phyloP scores from a whole-genome alignment of 2,329 filamentous ascomycete species.

The Venturia pyrina region DNA sequence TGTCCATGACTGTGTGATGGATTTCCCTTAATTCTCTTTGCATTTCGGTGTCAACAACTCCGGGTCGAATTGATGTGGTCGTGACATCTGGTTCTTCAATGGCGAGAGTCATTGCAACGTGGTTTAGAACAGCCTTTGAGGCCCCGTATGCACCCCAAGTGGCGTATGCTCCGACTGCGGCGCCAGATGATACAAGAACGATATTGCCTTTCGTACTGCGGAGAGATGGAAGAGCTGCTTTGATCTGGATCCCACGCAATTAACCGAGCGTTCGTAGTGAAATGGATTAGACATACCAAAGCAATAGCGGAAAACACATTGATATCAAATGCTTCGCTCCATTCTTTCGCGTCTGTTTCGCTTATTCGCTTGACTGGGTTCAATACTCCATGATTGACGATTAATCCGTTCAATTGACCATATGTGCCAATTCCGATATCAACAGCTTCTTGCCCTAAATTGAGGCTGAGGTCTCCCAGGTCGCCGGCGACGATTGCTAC shows the following conservation, averaged over 20 bases:
- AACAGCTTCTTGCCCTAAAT: conserved; percentile 50
- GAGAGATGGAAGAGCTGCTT: conserved; percentile 60
- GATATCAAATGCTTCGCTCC: conserved; percentile 66
- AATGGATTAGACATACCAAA: conserved; percentile 48
- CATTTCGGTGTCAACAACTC: conserved; percentile 84
- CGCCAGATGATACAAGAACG: conserved; percentile 72
- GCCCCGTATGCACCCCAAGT: conserved; percentile 76
- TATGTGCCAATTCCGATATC: conserved; percentile 57
- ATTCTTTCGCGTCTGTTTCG: conserved; percentile 59
- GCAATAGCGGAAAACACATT: conserved; percentile 81
- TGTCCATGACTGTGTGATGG: conserved; percentile 52
- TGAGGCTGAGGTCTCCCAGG: conserved; percentile 36
- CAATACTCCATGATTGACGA: conserved; percentile 81
- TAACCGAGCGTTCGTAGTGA: conserved; percentile 15
- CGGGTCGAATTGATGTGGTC: conserved; percentile 63
- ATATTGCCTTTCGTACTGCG: conserved; percentile 60
- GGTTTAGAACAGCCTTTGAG: conserved; percentile 75
- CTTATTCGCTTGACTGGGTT: conserved; percentile 63
- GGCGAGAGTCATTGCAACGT: conserved; percentile 61
- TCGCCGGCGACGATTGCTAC: conserved; percentile 51
- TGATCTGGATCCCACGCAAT: conserved; percentile 40
- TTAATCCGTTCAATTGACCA: conserved; percentile 65
- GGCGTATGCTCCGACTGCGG: conserved; percentile 53
- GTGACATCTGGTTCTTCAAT: conserved; percentile 69
- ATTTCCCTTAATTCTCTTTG: conserved; percentile 70